These are phyloP conservation scores for Pseudodiploospora longispora DNA, from an alignment of 2,329 filamentous ascomycete genomes.

Conservation along the genomic window DNA sequence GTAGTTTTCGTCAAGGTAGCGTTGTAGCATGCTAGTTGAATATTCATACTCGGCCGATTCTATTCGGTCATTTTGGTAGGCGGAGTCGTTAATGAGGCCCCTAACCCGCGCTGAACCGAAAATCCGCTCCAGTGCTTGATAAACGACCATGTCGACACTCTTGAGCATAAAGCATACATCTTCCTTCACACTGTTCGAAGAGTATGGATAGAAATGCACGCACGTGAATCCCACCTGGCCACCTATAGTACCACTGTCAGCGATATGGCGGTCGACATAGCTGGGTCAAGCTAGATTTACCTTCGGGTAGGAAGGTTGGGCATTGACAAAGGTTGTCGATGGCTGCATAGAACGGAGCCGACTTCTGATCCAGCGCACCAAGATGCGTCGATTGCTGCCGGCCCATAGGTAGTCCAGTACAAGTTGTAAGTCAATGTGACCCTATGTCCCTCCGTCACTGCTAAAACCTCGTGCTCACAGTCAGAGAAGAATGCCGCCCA, in stretches of 20 bases:
- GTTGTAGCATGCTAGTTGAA: too few relatives aligned
- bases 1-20: too few relatives aligned
- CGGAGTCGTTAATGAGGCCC: background rate
- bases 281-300: background rate
- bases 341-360: constrained; percentile 3
- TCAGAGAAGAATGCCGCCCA: constrained; percentile 48
- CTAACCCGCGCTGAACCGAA: constrained; percentile 1
- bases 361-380: constrained; percentile 7
- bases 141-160: constrained; percentile 37
- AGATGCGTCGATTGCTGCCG: constrained; percentile 9
- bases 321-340: constrained; percentile 7
- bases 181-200: constrained; percentile 11
- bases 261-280: background rate
- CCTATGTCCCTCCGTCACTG: constrained; percentile 42
- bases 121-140: constrained; percentile 15
- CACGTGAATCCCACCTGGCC: constrained; percentile 37
- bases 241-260: constrained; percentile 20
- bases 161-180: constrained; percentile 33
- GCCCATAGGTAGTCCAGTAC: constrained; percentile 24
- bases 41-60: background rate
- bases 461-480: constrained; percentile 43
- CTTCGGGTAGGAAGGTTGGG: background rate
- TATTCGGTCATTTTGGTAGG: background rate
- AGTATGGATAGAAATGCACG: constrained; percentile 39
- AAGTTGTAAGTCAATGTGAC: constrained; percentile 55